Percentiles rank a stretch among this genome's conserved stretches.
Evolutionary conservation across 2,329 filamentous ascomycete genomes (phyloP).

Genomic region (Hypoxylon sp.): DNA sequence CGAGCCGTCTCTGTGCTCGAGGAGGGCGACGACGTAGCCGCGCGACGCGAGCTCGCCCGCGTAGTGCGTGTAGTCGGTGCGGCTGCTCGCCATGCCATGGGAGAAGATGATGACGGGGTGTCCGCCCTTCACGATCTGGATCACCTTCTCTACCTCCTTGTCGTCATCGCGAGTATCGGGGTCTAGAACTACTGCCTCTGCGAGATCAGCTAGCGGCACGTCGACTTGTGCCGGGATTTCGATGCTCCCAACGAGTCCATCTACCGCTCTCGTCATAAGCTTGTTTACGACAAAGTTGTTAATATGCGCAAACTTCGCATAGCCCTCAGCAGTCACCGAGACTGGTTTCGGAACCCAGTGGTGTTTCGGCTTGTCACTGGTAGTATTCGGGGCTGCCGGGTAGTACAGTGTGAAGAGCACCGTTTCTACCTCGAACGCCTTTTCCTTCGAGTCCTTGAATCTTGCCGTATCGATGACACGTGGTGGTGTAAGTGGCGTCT

Average conservation of each 20-base stretch:
- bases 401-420: constrained; percentile 68
- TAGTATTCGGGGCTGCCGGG: constrained; percentile 54
- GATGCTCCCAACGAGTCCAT: constrained; percentile 60
- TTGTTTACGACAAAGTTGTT: constrained; percentile 61
- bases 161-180: constrained; percentile 47
- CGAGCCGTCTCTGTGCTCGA: constrained; percentile 69
- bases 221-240: constrained; percentile 65
- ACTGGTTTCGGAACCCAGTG: constrained; percentile 63
- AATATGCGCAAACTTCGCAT: constrained; percentile 62
- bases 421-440: constrained; percentile 63
- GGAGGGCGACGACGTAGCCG: constrained; percentile 64
- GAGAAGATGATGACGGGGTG: constrained; percentile 67
- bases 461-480: constrained; percentile 57
- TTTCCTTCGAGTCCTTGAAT: constrained; percentile 55
- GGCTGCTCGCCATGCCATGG: constrained; percentile 65
- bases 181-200: constrained; percentile 35
- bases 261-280: constrained; percentile 61
- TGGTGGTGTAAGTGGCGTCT: constrained; percentile 53
- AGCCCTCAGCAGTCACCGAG: constrained; percentile 62
- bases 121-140: constrained; percentile 39
- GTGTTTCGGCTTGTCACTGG: constrained; percentile 54
- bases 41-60: constrained; percentile 66
- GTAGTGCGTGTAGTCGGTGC: constrained; percentile 68
- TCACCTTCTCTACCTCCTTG: constrained; percentile 46
- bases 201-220: constrained; percentile 56